Conservation (phyloP, 352 stramenopile genomes). For the Pythium grandisporangium region DNA sequence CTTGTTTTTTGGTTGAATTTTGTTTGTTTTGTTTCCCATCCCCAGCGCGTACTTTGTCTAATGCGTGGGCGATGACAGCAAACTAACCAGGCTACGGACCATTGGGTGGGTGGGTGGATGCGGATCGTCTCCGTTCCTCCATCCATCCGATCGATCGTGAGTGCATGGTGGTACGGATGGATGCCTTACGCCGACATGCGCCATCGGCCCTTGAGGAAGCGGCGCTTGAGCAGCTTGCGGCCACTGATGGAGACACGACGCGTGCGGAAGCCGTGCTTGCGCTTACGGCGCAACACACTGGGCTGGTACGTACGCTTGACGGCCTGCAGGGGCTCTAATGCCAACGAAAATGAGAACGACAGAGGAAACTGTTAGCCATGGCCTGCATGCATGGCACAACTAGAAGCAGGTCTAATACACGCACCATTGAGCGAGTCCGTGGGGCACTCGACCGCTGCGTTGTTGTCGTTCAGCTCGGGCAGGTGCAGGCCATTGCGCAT, state of each 20-base stretch:
- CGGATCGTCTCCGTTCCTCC: too few species aligned
- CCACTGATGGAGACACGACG: constrained; percentile 67
- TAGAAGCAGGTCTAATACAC: too few species aligned
- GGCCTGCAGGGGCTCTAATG: constrained; percentile 52
- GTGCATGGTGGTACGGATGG: too few species aligned
- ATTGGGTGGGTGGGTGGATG: too few species aligned
- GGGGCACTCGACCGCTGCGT: constrained; percentile 30
- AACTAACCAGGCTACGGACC: too few species aligned
- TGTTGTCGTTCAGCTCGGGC: too few species aligned
- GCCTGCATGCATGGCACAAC: neutral
- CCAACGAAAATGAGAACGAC: neutral
- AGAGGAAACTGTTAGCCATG: neutral
- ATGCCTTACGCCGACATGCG: constrained; percentile 73
- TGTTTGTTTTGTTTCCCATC: too few species aligned
- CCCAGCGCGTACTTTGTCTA: too few species aligned
- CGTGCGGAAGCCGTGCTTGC: constrained; percentile 80
- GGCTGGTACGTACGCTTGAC: constrained; percentile 85
- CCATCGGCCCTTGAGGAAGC: constrained; percentile 76
- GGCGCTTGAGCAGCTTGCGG: constrained; percentile 71
- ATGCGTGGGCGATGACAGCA: too few species aligned
- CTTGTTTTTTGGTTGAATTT: constrained; percentile 5
- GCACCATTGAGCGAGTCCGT: constrained; percentile 32
- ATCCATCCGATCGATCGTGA: too few species aligned
- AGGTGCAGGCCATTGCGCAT: too few species aligned
- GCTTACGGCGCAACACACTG: constrained; percentile 78